Evolutionary conservation across 495 filamentous ascomycete species (phyloP), one percentile per base, ranked within the genome.

Genomic region (Recurvomyces mirabilis): DNA sequence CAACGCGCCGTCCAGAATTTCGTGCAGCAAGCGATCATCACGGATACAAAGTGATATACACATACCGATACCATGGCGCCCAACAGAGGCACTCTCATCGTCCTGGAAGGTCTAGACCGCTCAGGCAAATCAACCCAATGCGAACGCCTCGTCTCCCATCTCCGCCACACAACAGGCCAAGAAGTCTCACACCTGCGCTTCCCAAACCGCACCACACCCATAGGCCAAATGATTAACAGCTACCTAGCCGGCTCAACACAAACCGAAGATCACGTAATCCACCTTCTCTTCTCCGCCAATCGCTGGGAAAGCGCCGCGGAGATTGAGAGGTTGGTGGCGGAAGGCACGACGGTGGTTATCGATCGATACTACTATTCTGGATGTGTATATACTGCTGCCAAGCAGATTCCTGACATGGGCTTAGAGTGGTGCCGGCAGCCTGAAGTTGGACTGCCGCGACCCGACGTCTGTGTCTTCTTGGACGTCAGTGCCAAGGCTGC

Each of bases 51-150:
- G 9, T 9, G 7, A 36, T 15, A 13, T 18, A 18, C 7, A 36
- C 15, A 13, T 40, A 40, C 21, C 3, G 10, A 11, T 5, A 46
- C 22, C 12, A 56, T 56, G 54, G 40, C 20, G 20, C 4, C 1
- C 17, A 19, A 18, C 11, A 18, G 64, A 10, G 64, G 64, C 11
- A 58, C 47, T 29, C 75, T 98, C 30, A 78, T 96, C 36, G 82
- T 91, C 14, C 79, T 98, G 44, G 91, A 98, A 65, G 91, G 91
- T 20, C 75, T 98, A 41, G 91, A 98, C 58, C 81, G 86, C 46
- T 82, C 88, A 28, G 91, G 91, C 30, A 98, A 98, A 71, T 91
- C 88, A 4, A 95, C 89, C 23, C 91, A 98, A 70, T 87, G 84
- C 52, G 72, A 81, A 45, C 68, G 76, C 41, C 68, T 98, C 41